Evolutionary conservation across 2,329 filamentous ascomycete species (phyloP).

Genomic region (Aspergillus hortae): DNA sequence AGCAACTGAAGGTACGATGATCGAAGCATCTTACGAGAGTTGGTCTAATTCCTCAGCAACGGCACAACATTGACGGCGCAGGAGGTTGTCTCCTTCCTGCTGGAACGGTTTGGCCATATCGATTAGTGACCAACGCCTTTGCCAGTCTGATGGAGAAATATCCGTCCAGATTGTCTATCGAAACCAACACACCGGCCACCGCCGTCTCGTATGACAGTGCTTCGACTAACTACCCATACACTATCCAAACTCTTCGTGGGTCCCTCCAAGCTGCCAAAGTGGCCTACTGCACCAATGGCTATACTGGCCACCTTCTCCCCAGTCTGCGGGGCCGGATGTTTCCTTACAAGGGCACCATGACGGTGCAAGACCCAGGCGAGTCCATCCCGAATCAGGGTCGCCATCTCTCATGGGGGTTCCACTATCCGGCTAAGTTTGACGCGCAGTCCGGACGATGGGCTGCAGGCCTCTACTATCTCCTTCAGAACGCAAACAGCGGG

Average conservation of each 20-base stretch:
- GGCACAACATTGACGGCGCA: conserved; percentile 18
- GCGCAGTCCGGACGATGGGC: conserved; percentile 10
- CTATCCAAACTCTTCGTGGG: conserved; percentile 36
- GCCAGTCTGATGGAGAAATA: conserved; percentile 19
- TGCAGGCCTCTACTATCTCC: conserved; percentile 24
- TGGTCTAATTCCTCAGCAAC: neutral
- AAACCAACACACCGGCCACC: conserved; percentile 29
- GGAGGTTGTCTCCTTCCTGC: conserved; percentile 26
- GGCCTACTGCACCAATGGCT: conserved; percentile 44
- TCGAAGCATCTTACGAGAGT: neutral
- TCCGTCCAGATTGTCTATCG: conserved; percentile 24
- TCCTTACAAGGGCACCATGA: conserved; percentile 44
- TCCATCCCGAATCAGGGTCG: conserved; percentile 17
- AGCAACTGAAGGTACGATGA: neutral
- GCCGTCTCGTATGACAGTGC: conserved; percentile 15
- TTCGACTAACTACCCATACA: conserved; percentile 15
- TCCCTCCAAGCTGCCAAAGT: conserved; percentile 32
- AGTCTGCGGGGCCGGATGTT: conserved; percentile 34
- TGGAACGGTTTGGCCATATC: conserved; percentile 37
- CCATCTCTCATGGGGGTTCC: conserved; percentile 27
- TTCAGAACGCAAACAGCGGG: conserved; percentile 23
- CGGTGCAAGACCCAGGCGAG: conserved; percentile 33
- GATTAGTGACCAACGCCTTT: conserved; percentile 29
- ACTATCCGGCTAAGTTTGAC: conserved; percentile 24
- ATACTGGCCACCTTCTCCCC: conserved; percentile 42